Evolutionary conservation across 2,329 filamentous ascomycete genomes (phyloP).

Genomic region (Coniochaeta sp.): DNA sequence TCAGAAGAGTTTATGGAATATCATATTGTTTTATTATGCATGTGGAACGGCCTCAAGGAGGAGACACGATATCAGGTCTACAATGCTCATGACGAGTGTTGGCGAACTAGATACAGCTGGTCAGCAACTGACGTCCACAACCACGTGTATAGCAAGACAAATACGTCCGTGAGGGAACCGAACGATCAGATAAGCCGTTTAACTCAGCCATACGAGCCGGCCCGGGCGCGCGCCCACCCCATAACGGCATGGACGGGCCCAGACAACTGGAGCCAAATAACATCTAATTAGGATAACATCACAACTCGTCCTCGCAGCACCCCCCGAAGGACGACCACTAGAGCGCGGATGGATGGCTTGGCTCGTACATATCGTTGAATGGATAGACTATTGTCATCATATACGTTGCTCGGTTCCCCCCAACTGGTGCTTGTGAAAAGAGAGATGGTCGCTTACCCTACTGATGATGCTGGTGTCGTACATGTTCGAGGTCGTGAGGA

Average conservation of each 20-base stretch:
- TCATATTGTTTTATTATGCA: no score
- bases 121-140: neutral
- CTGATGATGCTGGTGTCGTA: conserved; percentile 2
- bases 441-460: conserved; percentile 7
- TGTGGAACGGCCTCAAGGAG: no score
- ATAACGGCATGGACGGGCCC: conserved; percentile 7
- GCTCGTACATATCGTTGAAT: conserved; percentile 64
- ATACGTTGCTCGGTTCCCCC: conserved; percentile 9
- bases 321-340: conserved; percentile 37
- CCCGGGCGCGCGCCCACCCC: conserved; percentile 14
- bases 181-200: conserved; percentile 27
- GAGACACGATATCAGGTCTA: no score
- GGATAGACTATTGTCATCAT: conserved; percentile 67
- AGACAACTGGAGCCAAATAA: conserved; percentile 53
- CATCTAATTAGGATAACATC: conserved; percentile 52
- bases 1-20: no score
- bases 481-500: neutral
- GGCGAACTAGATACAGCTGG: neutral
- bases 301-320: conserved; percentile 68
- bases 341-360: conserved; percentile 69
- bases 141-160: neutral
- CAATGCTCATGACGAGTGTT: no score
- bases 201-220: conserved; percentile 29
- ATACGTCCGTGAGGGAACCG: no score
- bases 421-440: conserved; percentile 5